A percentile compares a stretch with the other conserved stretches of the same genome.
Evolutionary conservation across 768 basidiomycete species (phyloP).

Genomic region (Mycena leptocephala): DNA sequence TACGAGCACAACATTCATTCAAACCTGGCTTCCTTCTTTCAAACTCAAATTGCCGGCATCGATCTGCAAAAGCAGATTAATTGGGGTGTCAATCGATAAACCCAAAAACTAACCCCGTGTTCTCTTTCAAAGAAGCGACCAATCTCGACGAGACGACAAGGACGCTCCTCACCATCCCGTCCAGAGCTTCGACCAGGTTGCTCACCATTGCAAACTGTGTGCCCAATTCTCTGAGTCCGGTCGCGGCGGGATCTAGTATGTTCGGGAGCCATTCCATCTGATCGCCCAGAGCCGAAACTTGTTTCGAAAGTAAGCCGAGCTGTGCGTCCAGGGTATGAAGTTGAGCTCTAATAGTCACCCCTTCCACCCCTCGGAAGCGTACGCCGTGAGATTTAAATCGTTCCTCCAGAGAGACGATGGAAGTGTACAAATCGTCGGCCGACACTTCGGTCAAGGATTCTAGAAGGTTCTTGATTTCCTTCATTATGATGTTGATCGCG

Average conservation of each 20-base stretch:
- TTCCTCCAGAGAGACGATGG: background rate
- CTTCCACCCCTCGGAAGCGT: background rate
- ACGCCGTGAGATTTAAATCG: background rate
- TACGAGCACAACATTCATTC: background rate
- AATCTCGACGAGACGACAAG: background rate
- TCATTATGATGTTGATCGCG: background rate
- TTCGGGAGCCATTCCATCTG: background rate
- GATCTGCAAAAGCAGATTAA: background rate
- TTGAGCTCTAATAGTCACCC: background rate
- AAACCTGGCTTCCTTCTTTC: background rate
- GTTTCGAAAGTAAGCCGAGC: background rate
- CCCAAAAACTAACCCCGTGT: background rate
- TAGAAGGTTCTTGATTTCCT: background rate
- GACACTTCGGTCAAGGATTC: background rate
- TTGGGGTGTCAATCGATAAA: background rate
- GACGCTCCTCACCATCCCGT: background rate
- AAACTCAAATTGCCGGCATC: background rate
- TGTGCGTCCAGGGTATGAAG: conserved; percentile 4
- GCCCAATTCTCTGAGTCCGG: conserved; percentile 3
- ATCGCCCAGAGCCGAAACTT: background rate
- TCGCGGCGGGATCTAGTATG: background rate
- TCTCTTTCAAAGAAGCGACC: background rate
- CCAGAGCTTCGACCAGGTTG: background rate
- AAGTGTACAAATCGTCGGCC: background rate
- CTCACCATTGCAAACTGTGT: background rate